Evolutionary conservation across 495 filamentous ascomycete species (phyloP).

Genomic region (Xylaria longipes): DNA sequence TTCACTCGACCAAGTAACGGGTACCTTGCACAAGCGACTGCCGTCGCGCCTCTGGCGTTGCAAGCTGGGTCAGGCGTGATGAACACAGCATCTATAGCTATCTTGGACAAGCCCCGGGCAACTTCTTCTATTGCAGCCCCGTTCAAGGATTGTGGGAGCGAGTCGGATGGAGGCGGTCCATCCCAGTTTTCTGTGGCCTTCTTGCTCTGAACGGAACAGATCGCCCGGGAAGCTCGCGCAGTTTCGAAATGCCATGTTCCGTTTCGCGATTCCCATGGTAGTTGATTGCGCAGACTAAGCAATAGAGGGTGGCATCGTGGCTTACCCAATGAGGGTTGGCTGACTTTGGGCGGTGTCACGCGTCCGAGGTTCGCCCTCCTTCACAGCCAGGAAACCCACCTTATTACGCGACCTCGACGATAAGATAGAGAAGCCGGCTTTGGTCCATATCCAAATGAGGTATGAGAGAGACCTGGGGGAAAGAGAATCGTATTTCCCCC

Average conservation of each 20-base stretch:
- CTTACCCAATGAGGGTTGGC: slow-evolving; percentile 45
- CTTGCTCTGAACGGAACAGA: slow-evolving; percentile 11
- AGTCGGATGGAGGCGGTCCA: slow-evolving; percentile 30
- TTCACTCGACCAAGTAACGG: slow-evolving; percentile 22
- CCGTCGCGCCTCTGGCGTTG: slow-evolving; percentile 27
- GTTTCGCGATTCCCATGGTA: slow-evolving; percentile 36
- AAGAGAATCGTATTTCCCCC: slow-evolving; percentile 21
- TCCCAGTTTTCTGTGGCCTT: neutral
- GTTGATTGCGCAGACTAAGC: slow-evolving; percentile 30
- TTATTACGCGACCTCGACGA: slow-evolving; percentile 32
- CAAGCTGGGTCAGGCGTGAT: slow-evolving; percentile 22
- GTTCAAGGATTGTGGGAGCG: slow-evolving; percentile 18
- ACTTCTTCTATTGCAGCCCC: neutral
- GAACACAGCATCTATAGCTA: neutral
- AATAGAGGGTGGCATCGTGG: slow-evolving; percentile 39
- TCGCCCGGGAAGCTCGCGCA: slow-evolving; percentile 24
- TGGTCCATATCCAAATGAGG: slow-evolving; percentile 34
- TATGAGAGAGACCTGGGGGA: slow-evolving; percentile 12
- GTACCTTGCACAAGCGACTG: slow-evolving; percentile 36
- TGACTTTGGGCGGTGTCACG: slow-evolving; percentile 43
- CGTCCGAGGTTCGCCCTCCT: slow-evolving; percentile 39
- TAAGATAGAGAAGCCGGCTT: slow-evolving; percentile 37
- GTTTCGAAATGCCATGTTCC: slow-evolving; percentile 27
- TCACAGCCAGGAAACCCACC: slow-evolving; percentile 36
- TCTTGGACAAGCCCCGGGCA: slow-evolving; percentile 11